These are phyloP conservation scores for Prunus dulcis DNA, from an alignment of 306 rosid genomes.

Conservation along the genomic window DNA sequence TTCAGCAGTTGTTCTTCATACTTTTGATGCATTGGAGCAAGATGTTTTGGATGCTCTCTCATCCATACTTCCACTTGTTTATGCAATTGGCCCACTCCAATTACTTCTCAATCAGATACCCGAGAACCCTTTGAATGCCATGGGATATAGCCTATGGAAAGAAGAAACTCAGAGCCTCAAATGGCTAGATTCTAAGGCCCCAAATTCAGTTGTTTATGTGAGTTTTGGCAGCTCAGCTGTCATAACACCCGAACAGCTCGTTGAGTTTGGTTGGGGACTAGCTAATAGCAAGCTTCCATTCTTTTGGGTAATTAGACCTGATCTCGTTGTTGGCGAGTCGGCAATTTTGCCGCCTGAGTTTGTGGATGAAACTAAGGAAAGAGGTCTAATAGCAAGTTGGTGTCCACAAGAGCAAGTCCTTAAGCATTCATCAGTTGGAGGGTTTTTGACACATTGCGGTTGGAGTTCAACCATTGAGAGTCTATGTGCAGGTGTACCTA, in stretches of 20 bases:
- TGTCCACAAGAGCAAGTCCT: slow-evolving; percentile 18
- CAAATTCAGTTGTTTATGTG: slow-evolving; percentile 15
- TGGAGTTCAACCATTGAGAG: slow-evolving; percentile 22
- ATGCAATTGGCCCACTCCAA: slow-evolving; percentile 18
- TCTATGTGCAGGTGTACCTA: slow-evolving; percentile 5
- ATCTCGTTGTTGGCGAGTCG: neutral
- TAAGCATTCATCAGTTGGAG: slow-evolving; percentile 9
- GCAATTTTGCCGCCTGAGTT: neutral
- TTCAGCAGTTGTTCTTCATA: slow-evolving; percentile 8
- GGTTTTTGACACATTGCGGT: slow-evolving; percentile 11
- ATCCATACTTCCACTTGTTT: neutral
- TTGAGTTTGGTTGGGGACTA: slow-evolving; percentile 16
- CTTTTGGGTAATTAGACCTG: slow-evolving; percentile 19
- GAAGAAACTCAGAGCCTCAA: slow-evolving; percentile 16
- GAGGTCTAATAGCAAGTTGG: slow-evolving; percentile 20
- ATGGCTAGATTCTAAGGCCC: slow-evolving; percentile 12
- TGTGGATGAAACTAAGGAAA: slow-evolving; percentile 1
- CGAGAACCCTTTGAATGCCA: neutral
- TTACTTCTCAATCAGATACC: neutral
- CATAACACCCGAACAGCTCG: neutral
- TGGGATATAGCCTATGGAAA: slow-evolving; percentile 14
- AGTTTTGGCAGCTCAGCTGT: slow-evolving; percentile 12
- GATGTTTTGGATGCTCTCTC: slow-evolving; percentile 13
- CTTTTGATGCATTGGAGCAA: slow-evolving; percentile 12
- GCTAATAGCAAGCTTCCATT: slow-evolving; percentile 12